Base-by-base conservation (phyloP, 306 rosid genomes). In the Calophaca sinica region DNA sequence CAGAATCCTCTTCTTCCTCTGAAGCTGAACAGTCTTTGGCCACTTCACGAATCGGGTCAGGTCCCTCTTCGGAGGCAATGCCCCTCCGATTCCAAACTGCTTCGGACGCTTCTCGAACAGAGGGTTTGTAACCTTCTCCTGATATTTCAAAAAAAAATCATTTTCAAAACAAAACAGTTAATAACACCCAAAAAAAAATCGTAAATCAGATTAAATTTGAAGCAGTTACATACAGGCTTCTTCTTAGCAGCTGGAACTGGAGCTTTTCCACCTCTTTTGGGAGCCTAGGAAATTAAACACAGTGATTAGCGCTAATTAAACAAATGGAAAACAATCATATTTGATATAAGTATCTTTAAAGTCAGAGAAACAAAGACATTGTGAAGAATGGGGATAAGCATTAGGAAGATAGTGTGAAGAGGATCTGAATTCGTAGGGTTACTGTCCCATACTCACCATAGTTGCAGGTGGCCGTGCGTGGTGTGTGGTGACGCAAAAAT, bases 51-150 rank as follows among this genome's bases (percentile, higher is more conserved):
- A 90, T 9, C 91, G 71, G 6, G 82, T 80, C 8, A 90, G 62
- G 63, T 90, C 96, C 68, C 91, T 86, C 86, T 88, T 88, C 1
- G 93, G 91, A 2, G 96, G 96, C 88, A 90, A 86, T 8, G 87
- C 91, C 2, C 96, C 96, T n/a, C 96, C 93, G 1, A 90, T 90
- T 7, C 96, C 96, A 38, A 90, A 90, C 70, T 88, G 87, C 82
- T 88, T 90, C 0, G 93, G 84, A 4, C 91, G 86, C 84, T 86
- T 88, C 84, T 90, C 89, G 54, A 90, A 90, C 4, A 88, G 54
- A 0, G 91, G 96, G 51, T 90, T 90, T 38, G 80, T 79, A 5
- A 88, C 83, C 85, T 88, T 90, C 78, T 90, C 96, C 88, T 87
- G 55, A 8, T 5, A 64, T 6, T 31, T 0, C 6, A 32, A 4